Percentiles rank a stretch among this genome's conserved stretches.
These are phyloP conservation scores for Fulvia fulva DNA, from an alignment of 2,329 filamentous ascomycete species.

Conservation along the genomic window DNA sequence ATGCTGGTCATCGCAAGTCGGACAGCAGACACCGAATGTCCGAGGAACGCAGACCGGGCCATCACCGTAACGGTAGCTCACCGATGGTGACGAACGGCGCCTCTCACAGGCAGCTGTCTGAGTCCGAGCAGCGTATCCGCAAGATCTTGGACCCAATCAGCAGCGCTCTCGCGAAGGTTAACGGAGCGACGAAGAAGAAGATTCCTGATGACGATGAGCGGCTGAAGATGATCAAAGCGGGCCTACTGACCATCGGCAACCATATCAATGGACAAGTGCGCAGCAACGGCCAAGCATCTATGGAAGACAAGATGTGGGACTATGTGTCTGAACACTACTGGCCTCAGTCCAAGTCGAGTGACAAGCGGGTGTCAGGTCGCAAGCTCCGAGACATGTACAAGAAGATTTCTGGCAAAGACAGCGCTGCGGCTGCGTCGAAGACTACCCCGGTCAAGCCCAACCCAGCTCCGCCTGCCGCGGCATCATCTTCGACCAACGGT, in stretches of 20 bases:
- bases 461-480: slow-evolving; percentile 4
- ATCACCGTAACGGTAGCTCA: slow-evolving; percentile 39
- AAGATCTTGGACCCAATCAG: slow-evolving; percentile 56
- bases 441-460: slow-evolving; percentile 17
- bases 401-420: slow-evolving; percentile 33
- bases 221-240: slow-evolving; percentile 57
- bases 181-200: slow-evolving; percentile 59
- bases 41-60: slow-evolving; percentile 44
- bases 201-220: slow-evolving; percentile 61
- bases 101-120: slow-evolving; percentile 33
- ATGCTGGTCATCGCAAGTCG: slow-evolving; percentile 42
- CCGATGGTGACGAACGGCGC: slow-evolving; percentile 31
- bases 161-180: slow-evolving; percentile 57
- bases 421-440: slow-evolving; percentile 14
- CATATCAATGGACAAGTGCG: slow-evolving; percentile 52
- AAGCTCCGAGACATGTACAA: slow-evolving; percentile 37
- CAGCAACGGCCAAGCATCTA: slow-evolving; percentile 20
- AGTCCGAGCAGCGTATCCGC: slow-evolving; percentile 51
- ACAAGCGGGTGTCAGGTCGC: slow-evolving; percentile 33
- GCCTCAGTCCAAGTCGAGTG: slow-evolving; percentile 34
- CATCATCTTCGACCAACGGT: slow-evolving; percentile 10
- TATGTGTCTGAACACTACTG: slow-evolving; percentile 35
- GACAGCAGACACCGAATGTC: slow-evolving; percentile 52
- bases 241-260: slow-evolving; percentile 59
- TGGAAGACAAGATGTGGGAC: slow-evolving; percentile 35